Evolutionary conservation across 495 filamentous ascomycete species (phyloP).

Genomic region (Neurospora cerealis): DNA sequence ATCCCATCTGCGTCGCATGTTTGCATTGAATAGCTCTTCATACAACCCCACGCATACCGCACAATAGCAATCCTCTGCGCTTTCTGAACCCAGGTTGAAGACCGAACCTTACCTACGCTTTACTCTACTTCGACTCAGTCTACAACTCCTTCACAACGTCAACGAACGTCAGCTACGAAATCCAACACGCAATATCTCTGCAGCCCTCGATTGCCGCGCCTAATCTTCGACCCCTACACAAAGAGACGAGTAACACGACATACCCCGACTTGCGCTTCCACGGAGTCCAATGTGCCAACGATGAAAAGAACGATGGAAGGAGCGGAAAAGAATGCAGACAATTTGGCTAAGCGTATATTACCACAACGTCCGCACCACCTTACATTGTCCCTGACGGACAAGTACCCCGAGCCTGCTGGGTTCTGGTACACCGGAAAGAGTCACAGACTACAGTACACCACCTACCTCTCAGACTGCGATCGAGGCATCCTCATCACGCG

Average conservation of each 20-base stretch:
- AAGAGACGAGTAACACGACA: not conserved
- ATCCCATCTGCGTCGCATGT: not conserved
- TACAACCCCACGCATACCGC: not conserved
- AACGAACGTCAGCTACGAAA: not conserved
- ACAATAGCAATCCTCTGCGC: not conserved
- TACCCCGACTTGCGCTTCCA: not conserved
- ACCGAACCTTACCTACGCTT: not conserved
- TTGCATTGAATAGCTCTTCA: not conserved
- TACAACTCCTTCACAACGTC: not conserved
- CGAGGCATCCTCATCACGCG: slow-evolving; percentile 37
- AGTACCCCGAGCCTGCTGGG: slow-evolving; percentile 25
- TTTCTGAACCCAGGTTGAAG: not conserved
- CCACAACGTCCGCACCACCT: slow-evolving; percentile 35
- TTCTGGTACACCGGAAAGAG: slow-evolving; percentile 29
- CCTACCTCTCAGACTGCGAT: slow-evolving; percentile 33
- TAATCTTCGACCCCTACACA: not conserved
- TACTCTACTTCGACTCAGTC: not conserved
- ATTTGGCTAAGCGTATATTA: slow-evolving; percentile 31
- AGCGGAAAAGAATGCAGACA: slow-evolving; percentile 34
- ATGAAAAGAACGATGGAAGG: slow-evolving; percentile 39
- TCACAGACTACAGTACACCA: slow-evolving; percentile 33
- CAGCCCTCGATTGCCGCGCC: not conserved
- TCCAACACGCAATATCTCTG: not conserved
- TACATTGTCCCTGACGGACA: slow-evolving; percentile 26
- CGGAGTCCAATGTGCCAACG: slow-evolving; percentile 19